Conservation (phyloP, 352 stramenopile species). For the Phytopythium ostracodes region DNA sequence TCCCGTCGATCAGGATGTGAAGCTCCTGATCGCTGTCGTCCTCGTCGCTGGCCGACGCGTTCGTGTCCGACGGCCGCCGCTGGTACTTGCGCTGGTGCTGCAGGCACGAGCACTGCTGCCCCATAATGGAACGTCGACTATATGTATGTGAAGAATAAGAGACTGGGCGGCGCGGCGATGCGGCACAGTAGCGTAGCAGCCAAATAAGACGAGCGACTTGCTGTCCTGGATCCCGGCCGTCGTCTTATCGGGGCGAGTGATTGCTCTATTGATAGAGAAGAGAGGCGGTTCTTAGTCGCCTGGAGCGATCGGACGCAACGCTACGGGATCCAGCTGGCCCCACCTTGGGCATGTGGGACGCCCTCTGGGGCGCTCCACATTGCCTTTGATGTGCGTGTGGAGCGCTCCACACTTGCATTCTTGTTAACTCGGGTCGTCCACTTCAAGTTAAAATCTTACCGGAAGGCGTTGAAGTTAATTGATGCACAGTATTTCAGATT, state of each 20-base stretch:
- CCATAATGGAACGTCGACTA: conserved; percentile 38
- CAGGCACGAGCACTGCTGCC: conserved; percentile 73
- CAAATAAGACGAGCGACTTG: not conserved
- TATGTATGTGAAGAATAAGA: not conserved
- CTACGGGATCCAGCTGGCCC: not conserved
- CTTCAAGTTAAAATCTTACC: too few species aligned
- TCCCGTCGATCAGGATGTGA: conserved; percentile 38
- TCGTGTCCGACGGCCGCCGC: conserved; percentile 50
- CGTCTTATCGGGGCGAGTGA: not conserved
- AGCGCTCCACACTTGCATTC: too few species aligned
- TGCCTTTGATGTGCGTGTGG: too few species aligned
- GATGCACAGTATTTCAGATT: too few species aligned
- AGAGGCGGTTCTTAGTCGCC: too few species aligned
- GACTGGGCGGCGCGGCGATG: not conserved
- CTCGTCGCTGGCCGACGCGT: conserved; percentile 17
- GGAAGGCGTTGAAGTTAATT: too few species aligned
- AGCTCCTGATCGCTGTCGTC: conserved; percentile 26
- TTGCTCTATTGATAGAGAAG: not conserved
- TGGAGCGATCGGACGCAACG: too few species aligned
- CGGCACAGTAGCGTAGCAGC: too few species aligned
- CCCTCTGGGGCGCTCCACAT: not conserved
- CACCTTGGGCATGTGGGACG: not conserved
- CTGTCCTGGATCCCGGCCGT: too few species aligned
- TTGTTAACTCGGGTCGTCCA: too few species aligned
- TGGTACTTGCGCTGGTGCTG: conserved; percentile 57